Percentiles rank a stretch among this genome's conserved stretches.
Conservation (phyloP, 768 basidiomycete species). For the Phanerochaete sordida region DNA sequence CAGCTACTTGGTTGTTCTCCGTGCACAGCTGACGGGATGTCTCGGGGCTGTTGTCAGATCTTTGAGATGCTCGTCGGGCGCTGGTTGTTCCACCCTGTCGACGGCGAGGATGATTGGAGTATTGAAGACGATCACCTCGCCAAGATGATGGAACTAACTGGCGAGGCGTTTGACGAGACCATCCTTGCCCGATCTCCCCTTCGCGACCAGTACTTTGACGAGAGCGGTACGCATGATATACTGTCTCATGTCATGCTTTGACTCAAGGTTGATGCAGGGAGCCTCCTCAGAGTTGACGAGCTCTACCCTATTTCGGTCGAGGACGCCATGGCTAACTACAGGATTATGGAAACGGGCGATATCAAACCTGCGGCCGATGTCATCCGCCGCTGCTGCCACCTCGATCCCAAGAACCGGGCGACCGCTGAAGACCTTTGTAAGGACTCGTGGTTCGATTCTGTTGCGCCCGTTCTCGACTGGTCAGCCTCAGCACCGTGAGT, state of each 20-base stretch:
- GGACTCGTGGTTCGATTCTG: too few species aligned
- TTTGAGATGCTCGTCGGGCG: slow-evolving; percentile 25
- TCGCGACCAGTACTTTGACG: slow-evolving; percentile 3
- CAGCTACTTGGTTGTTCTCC: neutral
- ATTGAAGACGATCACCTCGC: slow-evolving; percentile 28
- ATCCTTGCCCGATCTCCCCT: slow-evolving; percentile 10
- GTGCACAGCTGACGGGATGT: neutral
- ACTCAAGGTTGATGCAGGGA: neutral
- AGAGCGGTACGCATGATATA: slow-evolving; percentile 7
- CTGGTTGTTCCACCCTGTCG: slow-evolving; percentile 20
- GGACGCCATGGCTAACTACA: too few species aligned
- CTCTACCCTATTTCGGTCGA: too few species aligned
- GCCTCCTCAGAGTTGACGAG: neutral
- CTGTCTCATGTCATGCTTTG: neutral
- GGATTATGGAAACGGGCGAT: too few species aligned
- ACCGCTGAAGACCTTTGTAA: too few species aligned
- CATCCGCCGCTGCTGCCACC: too few species aligned
- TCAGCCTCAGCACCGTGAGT: too few species aligned
- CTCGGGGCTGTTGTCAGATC: slow-evolving; percentile 12
- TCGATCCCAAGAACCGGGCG: too few species aligned
- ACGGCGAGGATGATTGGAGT: slow-evolving; percentile 11
- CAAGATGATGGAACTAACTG: slow-evolving; percentile 29
- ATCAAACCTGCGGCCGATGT: too few species aligned
- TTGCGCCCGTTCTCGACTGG: too few species aligned
- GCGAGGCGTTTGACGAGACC: slow-evolving; percentile 20